Evolutionary conservation across 2,329 filamentous ascomycete genomes (phyloP).

Genomic region (Coniochaeta sp.): DNA sequence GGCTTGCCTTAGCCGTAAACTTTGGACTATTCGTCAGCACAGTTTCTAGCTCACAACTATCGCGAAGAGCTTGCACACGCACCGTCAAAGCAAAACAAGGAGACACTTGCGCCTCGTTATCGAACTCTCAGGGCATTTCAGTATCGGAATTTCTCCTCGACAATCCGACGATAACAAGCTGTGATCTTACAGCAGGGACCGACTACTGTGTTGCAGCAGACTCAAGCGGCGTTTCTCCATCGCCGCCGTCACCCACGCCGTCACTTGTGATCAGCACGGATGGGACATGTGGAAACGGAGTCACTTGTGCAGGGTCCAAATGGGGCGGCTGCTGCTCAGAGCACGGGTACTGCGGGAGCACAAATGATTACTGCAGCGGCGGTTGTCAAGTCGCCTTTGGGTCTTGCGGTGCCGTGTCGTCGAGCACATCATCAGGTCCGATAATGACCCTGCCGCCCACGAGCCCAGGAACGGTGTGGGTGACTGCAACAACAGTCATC

Average conservation of each 20-base stretch:
- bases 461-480: neutral
- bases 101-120: constrained; percentile 1
- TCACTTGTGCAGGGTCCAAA: neutral
- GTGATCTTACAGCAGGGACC: neutral
- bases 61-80: neutral
- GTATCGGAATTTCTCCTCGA: constrained; percentile 2
- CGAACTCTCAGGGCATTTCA: neutral
- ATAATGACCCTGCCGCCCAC: neutral
- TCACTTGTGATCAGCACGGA: neutral
- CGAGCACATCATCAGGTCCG: neutral
- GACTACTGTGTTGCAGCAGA: neutral
- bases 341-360: constrained; percentile 1
- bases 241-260: neutral
- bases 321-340: neutral
- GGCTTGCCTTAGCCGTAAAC: neutral
- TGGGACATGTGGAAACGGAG: neutral
- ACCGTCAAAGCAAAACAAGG: neutral
- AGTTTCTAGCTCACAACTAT: neutral
- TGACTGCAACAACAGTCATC: neutral
- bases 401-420: neutral
- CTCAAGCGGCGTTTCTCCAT: neutral
- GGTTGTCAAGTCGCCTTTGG: neutral
- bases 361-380: neutral
- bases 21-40: neutral
- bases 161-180: neutral